A percentile compares a stretch with the other conserved stretches of the same genome.
phyloP scores from a whole-genome alignment of 768 basidiomycete genomes.

The Pisolithus orientalis region DNA sequence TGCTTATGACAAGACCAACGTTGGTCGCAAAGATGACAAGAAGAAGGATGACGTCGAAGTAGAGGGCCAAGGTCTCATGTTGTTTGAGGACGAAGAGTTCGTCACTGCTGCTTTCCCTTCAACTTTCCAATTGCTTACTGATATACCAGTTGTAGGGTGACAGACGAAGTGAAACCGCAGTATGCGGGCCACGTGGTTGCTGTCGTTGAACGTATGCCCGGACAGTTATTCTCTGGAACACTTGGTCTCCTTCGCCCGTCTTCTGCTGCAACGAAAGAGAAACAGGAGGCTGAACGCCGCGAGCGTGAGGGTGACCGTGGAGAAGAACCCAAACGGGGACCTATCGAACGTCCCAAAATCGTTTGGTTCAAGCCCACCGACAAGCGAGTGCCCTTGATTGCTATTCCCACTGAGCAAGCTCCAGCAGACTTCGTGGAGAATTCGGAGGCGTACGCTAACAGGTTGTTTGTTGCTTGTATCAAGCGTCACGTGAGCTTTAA shows the following conservation, averaged over 20 bases:
- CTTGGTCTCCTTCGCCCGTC: conserved; percentile 92
- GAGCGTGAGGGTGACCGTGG: conserved; percentile 93
- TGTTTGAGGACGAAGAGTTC: conserved; percentile 97
- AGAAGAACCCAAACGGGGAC: conserved; percentile 71
- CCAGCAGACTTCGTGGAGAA: conserved; percentile 94
- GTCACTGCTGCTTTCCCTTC: conserved; percentile 18
- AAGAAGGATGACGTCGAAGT: conserved; percentile 99
- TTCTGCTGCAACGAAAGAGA: conserved; percentile 96
- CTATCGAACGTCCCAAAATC: conserved; percentile 92
- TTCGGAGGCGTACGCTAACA: conserved; percentile 84
- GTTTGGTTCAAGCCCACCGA: conserved; percentile 99
- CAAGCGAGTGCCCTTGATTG: conserved; percentile 97
- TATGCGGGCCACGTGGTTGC: conserved; percentile 99
- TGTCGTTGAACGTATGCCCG: conserved; percentile 99
- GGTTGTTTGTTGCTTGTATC: conserved; percentile 95
- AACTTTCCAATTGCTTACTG: not conserved
- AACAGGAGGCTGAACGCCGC: conserved; percentile 95
- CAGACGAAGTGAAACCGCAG: conserved; percentile 96
- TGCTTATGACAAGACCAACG: conserved; percentile 79
- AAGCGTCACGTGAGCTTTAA: conserved; percentile 80
- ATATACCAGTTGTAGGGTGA: conserved; percentile 56
- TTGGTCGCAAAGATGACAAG: conserved; percentile 91
- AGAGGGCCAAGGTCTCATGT: conserved; percentile 93
- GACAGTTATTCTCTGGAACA: conserved; percentile 96
- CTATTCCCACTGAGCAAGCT: conserved; percentile 98